Conservation (phyloP, 1,284 basidiomycete genomes). For the Ustilago loliicola region DNA sequence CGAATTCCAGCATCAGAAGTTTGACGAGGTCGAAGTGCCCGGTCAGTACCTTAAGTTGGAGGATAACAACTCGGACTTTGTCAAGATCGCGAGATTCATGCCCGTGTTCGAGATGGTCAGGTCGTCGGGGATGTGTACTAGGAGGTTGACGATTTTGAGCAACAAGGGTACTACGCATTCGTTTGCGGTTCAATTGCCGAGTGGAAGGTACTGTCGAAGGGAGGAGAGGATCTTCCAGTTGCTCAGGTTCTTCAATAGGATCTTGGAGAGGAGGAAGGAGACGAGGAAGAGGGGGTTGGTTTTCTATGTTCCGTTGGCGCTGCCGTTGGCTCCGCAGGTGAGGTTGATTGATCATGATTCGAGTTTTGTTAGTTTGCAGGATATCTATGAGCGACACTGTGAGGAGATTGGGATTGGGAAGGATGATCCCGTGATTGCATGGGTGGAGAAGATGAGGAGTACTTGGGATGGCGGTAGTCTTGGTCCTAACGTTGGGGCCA, state of each 20-base stretch:
- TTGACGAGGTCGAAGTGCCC: conserved; percentile 97
- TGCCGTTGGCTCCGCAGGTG: conserved; percentile 86
- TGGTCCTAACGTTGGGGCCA: not conserved
- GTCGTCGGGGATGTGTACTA: conserved; percentile 85
- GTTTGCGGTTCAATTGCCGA: conserved; percentile 92
- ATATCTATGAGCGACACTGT: conserved; percentile 93
- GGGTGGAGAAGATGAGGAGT: conserved; percentile 69
- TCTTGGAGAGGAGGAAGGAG: conserved; percentile 80
- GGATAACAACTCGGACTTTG: conserved; percentile 91
- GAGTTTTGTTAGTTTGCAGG: conserved; percentile 90
- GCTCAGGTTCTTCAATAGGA: conserved; percentile 88
- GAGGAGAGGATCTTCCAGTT: conserved; percentile 95
- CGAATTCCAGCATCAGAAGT: conserved; percentile 97
- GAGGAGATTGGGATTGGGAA: conserved; percentile 81
- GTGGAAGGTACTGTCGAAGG: conserved; percentile 86
- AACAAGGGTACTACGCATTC: conserved; percentile 88
- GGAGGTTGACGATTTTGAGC: conserved; percentile 91
- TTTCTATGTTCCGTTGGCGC: conserved; percentile 90
- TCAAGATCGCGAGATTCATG: conserved; percentile 90
- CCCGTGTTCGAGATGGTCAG: conserved; percentile 91
- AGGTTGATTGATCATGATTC: conserved; percentile 91
- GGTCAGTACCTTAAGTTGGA: conserved; percentile 90
- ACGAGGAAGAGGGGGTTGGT: conserved; percentile 89
- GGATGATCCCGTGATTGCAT: conserved; percentile 80
- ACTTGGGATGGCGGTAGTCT: conserved; percentile 56